Percentiles rank a stretch among this genome's conserved stretches.
Conservation (phyloP, 2,329 filamentous ascomycete species). For the Bisporella sp. region DNA sequence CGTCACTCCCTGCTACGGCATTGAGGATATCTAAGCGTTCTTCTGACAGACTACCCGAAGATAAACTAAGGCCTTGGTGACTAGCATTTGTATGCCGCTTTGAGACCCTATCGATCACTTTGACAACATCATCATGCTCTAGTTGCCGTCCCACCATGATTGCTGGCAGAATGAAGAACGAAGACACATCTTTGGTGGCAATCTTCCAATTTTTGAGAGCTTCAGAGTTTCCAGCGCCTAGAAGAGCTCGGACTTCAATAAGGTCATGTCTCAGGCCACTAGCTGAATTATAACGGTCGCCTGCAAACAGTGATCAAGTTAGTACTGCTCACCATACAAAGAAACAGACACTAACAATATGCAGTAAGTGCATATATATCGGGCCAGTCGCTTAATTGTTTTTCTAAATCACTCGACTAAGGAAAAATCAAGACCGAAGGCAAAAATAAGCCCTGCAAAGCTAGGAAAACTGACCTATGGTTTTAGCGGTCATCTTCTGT, state of each 20-base stretch:
- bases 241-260: conserved; percentile 62
- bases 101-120: conserved; percentile 70
- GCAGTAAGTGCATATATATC: no score
- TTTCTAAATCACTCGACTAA: no score
- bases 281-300: conserved; percentile 83
- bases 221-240: conserved; percentile 67
- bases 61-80: conserved; percentile 37
- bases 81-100: conserved; percentile 50
- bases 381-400: no score
- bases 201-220: conserved; percentile 69
- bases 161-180: conserved; percentile 34
- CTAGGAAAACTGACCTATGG: conserved; percentile 40
- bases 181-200: conserved; percentile 80
- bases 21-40: conserved; percentile 17
- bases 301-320: no score
- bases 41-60: conserved; percentile 45
- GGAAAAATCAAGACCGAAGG: no score
- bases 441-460: no score
- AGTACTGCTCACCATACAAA: no score
- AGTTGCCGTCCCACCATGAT: conserved; percentile 72
- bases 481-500: conserved; percentile 87
- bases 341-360: no score
- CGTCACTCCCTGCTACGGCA: conserved; percentile 42
- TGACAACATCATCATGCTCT: conserved; percentile 64
- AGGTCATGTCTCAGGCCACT: conserved; percentile 82